Evolutionary conservation across 768 basidiomycete genomes (phyloP), one percentile per base, ranked within the genome.

Genomic region (Artomyces pyxidatus): DNA sequence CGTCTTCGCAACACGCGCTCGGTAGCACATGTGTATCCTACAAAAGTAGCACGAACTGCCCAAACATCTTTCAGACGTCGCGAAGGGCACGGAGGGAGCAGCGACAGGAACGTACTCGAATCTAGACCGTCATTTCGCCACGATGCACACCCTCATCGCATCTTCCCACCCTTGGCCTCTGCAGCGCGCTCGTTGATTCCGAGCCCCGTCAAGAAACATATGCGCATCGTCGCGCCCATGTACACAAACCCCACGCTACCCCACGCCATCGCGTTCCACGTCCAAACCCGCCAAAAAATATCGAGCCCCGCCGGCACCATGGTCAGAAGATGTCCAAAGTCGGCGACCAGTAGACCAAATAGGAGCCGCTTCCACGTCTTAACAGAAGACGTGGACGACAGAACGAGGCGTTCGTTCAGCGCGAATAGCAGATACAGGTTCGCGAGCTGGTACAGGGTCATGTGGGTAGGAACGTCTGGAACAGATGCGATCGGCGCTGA

Each of bases 171-270:
- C 8, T 30, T 45, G 27, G 14, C 28, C 37, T 26, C 37, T 44
- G 17, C 40, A 21, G 10, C 53, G 19, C 19, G 28, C 16, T 49
- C 48, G 12, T 28, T 45, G 35, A 68, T 37, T 17, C 73, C 71
- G 17, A 71, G 17, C 7, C 69, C 69, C 37, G 57, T 37, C 39
- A 71, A 55, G 54, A 77, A 76, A 21, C 65, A 64, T 32, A 68
- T 65, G 50, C 74, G 60, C 68, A 71, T 67, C 3, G 60, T 60
- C 30, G 74, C 75, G 1, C 75, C 75, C 10, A 65, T 41, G 48
- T 75, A 77, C 7, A 76, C 75, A 40, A 76, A 76, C 11, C 73
- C 75, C n/a, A 76, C 69, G 40, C 74, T 76, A 0, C 76, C 74
- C 73, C 72, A 77, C 21, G 65, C 63, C 75, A 77, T 75, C 45